Evolutionary conservation across 176 grass and related monocot genomes (phyloP).

Genomic region (Bonia amplexicaulis): DNA sequence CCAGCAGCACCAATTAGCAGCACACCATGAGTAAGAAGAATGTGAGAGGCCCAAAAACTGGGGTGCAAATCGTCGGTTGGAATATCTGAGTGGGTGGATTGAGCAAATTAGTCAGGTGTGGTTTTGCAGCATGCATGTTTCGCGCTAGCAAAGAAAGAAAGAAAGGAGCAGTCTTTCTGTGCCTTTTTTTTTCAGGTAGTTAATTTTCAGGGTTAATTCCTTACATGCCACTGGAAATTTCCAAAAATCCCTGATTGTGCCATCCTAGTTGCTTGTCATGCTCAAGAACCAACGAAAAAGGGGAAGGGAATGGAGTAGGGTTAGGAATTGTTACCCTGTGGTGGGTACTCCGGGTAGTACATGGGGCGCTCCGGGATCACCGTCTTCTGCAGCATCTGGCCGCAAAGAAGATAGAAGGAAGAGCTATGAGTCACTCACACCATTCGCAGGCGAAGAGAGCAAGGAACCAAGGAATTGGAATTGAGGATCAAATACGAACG

Average conservation of each 20-base stretch:
- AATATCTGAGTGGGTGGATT: neutral
- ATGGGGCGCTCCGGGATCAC: slow-evolving; percentile 85
- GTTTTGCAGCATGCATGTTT: neutral
- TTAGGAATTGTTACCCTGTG: slow-evolving; percentile 37
- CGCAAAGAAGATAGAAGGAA: neutral
- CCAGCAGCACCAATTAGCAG: neutral
- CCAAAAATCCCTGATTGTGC: too few relatives aligned
- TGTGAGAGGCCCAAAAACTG: neutral
- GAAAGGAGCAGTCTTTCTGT: neutral
- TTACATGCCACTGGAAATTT: too few relatives aligned
- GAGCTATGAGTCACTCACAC: too few relatives aligned
- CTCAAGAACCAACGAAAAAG: neutral
- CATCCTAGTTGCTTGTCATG: neutral
- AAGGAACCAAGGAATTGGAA: neutral
- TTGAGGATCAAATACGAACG: neutral
- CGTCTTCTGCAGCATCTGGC: slow-evolving; percentile 70
- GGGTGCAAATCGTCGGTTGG: neutral
- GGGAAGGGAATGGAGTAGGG: neutral
- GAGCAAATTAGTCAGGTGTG: neutral
- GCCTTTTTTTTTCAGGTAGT: too few relatives aligned
- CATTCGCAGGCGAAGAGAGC: too few relatives aligned
- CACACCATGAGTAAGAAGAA: neutral
- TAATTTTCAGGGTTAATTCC: too few relatives aligned
- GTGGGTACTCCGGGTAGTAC: slow-evolving; percentile 81
- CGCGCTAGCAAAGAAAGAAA: neutral